These are phyloP conservation scores for Tolypocladium endophyticum DNA, from an alignment of 2,329 filamentous ascomycete genomes.

Conservation along the genomic window DNA sequence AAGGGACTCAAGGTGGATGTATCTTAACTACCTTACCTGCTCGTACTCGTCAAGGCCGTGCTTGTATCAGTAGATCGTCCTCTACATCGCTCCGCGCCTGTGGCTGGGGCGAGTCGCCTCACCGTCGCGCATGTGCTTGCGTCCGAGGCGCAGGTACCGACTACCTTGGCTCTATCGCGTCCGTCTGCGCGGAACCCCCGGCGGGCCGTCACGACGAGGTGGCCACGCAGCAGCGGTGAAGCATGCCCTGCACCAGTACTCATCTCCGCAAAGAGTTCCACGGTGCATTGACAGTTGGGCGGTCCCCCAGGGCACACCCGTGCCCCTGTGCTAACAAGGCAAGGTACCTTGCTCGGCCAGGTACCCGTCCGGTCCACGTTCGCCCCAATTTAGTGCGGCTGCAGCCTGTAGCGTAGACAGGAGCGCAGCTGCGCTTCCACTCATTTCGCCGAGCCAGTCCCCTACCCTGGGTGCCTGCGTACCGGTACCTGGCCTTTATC, in stretches of 20 bases:
- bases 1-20: too few species aligned
- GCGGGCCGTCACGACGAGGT: not conserved
- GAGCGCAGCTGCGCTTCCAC: not conserved
- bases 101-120: not conserved
- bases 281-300: not conserved
- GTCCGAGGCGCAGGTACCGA: not conserved
- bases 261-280: not conserved
- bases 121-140: not conserved
- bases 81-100: not conserved
- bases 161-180: not conserved
- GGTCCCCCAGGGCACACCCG: not conserved
- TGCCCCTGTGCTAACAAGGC: not conserved
- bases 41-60: too few species aligned
- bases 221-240: not conserved
- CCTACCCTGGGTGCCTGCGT: not conserved
- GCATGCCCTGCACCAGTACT: not conserved
- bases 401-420: not conserved
- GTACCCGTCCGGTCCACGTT: not conserved
- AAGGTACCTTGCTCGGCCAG: not conserved
- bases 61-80: too few species aligned
- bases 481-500: not conserved
- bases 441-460: not conserved
- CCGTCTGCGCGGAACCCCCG: not conserved
- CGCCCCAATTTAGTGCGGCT: not conserved
- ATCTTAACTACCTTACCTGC: too few species aligned